A percentile compares a stretch with the other conserved stretches of the same genome.
Conservation (phyloP, 1,139 yeast genomes). For the Magnusiomyces suaveolens region DNA sequence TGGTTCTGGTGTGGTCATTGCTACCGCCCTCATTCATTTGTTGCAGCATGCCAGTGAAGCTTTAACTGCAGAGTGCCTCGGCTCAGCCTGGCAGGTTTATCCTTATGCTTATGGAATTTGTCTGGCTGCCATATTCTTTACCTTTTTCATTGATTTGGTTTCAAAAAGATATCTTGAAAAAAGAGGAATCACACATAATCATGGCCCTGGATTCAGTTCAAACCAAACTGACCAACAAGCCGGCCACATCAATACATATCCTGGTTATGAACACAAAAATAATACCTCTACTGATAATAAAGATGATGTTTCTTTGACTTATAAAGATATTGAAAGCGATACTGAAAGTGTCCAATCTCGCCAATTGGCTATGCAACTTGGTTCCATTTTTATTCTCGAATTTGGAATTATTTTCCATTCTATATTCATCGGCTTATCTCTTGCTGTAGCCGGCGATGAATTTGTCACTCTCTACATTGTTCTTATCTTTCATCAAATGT, state of each 20-base stretch:
- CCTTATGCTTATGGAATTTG: slow-evolving; percentile 58
- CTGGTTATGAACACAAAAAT: too few species aligned
- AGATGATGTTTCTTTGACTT: neutral
- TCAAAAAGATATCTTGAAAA: slow-evolving; percentile 23
- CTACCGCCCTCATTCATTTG: slow-evolving; percentile 81
- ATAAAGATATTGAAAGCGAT: neutral
- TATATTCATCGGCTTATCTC: slow-evolving; percentile 63
- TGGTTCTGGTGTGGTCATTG: slow-evolving; percentile 87
- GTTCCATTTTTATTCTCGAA: slow-evolving; percentile 56
- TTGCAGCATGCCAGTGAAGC: slow-evolving; percentile 66
- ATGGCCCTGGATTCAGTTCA: slow-evolving; percentile 25
- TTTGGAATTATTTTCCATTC: slow-evolving; percentile 79
- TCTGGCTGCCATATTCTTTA: slow-evolving; percentile 35
- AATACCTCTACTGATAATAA: too few species aligned
- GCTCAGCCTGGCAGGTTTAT: slow-evolving; percentile 46
- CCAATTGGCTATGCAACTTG: slow-evolving; percentile 31
- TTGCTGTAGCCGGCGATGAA: slow-evolving; percentile 67
- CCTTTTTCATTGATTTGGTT: slow-evolving; percentile 28
- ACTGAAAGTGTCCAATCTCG: neutral
- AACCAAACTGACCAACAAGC: too few species aligned
- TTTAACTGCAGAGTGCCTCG: slow-evolving; percentile 44
- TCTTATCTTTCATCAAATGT: slow-evolving; percentile 79
- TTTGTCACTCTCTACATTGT: slow-evolving; percentile 70
- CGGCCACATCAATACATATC: too few species aligned
- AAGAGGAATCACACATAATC: slow-evolving; percentile 21